Conservation (phyloP, 306 rosid species). For the Benincasa hispida region DNA sequence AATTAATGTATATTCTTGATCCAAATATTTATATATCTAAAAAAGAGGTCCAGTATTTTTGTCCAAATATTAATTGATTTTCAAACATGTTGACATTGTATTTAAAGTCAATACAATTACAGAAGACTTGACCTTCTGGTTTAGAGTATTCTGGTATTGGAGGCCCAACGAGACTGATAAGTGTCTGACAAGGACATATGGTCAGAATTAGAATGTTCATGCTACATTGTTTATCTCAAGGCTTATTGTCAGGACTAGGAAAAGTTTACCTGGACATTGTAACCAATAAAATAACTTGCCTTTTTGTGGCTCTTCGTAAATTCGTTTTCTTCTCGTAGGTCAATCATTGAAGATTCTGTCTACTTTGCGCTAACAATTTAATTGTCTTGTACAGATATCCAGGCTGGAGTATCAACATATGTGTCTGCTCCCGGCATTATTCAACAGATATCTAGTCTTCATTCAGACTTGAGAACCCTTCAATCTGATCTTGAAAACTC, state of each 20-base stretch:
- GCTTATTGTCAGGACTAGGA: not conserved
- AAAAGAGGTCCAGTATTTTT: too few species aligned
- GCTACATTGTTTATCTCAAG: not conserved
- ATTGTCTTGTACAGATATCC: constrained; percentile 47
- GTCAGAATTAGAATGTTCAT: not conserved
- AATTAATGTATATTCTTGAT: too few species aligned
- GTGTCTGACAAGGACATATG: too few species aligned
- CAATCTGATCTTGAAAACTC: constrained; percentile 86
- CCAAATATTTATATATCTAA: too few species aligned
- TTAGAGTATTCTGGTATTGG: too few species aligned
- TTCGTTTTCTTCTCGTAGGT: not conserved
- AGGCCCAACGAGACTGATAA: too few species aligned
- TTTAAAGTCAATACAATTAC: too few species aligned
- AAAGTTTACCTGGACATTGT: not conserved
- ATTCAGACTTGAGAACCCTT: constrained; percentile 70
- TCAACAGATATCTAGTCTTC: constrained; percentile 82
- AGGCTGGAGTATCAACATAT: constrained; percentile 66
- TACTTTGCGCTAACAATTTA: not conserved
- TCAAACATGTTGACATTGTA: too few species aligned
- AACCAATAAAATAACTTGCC: not conserved
- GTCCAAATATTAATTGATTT: too few species aligned
- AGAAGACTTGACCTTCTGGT: too few species aligned
- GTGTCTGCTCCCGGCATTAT: constrained; percentile 98
- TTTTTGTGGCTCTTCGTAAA: not conserved
- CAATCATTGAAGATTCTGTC: not conserved